Evolutionary conservation across 2,329 filamentous ascomycete species (phyloP).

Genomic region (Alternaria burnsii): DNA sequence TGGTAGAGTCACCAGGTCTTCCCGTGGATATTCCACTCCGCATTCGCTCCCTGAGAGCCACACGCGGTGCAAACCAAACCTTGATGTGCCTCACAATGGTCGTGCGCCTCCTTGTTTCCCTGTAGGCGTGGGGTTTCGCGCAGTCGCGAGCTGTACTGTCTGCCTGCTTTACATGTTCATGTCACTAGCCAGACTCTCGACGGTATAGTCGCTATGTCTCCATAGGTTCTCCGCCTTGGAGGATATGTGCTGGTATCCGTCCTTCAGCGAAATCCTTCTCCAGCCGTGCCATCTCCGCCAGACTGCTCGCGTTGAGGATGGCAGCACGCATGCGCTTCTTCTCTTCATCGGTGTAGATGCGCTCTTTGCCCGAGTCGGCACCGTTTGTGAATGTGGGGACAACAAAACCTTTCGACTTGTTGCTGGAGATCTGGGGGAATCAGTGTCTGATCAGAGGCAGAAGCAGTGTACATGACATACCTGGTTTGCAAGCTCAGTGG

Average conservation of each 20-base stretch:
- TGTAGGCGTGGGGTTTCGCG: background rate
- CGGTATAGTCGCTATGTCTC: constrained; percentile 29
- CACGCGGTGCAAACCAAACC: background rate
- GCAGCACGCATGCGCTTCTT: constrained; percentile 83
- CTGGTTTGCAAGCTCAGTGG: constrained; percentile 74
- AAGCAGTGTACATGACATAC: background rate
- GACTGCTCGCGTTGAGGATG: constrained; percentile 85
- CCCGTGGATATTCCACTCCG: background rate
- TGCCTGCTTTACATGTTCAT: background rate
- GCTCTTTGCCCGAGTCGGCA: constrained; percentile 59
- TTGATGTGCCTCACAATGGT: background rate
- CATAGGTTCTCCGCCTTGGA: constrained; percentile 41
- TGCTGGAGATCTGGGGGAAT: constrained; percentile 72
- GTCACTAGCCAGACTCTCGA: background rate
- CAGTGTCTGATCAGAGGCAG: constrained; percentile 38
- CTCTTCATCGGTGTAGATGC: constrained; percentile 85
- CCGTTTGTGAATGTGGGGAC: constrained; percentile 55
- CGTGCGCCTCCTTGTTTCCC: background rate
- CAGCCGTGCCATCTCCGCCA: constrained; percentile 87
- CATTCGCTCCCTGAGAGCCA: background rate
- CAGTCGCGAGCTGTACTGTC: background rate
- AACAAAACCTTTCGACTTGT: constrained; percentile 81
- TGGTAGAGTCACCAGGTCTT: background rate
- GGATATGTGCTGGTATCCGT: constrained; percentile 68
- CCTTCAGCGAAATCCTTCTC: constrained; percentile 95